phyloP scores from a whole-genome alignment of 768 basidiomycete species.

The Pilatotrama ljubarskyi region DNA sequence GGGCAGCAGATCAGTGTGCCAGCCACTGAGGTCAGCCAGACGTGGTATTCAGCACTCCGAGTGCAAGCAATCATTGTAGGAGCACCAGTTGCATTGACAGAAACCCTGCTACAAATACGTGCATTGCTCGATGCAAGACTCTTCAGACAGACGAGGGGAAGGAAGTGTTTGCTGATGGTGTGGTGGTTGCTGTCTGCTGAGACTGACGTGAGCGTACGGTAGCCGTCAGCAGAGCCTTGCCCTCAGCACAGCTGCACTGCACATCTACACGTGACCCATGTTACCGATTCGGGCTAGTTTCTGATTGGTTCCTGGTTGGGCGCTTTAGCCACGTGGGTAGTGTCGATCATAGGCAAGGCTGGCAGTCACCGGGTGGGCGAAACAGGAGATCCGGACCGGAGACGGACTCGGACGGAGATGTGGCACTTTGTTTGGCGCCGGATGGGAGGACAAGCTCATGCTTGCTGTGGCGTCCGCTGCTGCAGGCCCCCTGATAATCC shows the following conservation, averaged over 20 bases:
- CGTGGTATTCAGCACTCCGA: background rate
- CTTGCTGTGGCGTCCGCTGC: no score
- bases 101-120: background rate
- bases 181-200: background rate
- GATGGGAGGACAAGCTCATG: background rate
- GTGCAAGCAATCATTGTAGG: background rate
- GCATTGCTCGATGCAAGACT: background rate
- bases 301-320: background rate
- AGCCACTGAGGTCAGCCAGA: background rate
- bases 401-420: background rate
- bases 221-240: constrained; percentile 12
- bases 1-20: background rate
- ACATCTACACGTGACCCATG: background rate
- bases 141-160: background rate
- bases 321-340: background rate
- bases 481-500: no score
- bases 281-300: background rate
- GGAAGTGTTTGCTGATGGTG: background rate
- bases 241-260: background rate
- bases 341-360: background rate
- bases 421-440: background rate
- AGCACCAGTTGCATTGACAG: background rate
- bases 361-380: background rate
- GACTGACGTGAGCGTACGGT: background rate
- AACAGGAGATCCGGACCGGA: background rate